Percentiles rank a stretch among this genome's conserved stretches.
These are phyloP conservation scores for Persicaria maculosa DNA, from an alignment of 148 eudicot species.

Conservation along the genomic window DNA sequence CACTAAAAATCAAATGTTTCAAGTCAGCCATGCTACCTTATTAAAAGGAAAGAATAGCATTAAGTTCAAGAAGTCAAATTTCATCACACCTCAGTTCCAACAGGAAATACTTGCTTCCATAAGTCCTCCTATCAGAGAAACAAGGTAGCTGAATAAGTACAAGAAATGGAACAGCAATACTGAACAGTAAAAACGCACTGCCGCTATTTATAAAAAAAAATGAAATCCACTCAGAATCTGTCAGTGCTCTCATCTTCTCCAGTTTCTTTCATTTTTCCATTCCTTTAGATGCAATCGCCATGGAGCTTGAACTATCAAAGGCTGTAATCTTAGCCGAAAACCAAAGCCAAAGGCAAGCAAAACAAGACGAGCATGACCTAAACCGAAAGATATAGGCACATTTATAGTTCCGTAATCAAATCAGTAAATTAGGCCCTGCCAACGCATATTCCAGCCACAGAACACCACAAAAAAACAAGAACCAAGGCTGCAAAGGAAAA, in stretches of 20 bases:
- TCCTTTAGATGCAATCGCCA: not conserved
- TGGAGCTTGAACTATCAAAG: not conserved
- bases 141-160: not conserved
- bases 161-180: not conserved
- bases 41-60: not conserved
- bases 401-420: not conserved
- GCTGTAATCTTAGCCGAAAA: not conserved
- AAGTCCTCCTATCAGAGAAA: conserved; percentile 73
- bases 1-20: conserved; percentile 41
- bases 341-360: not conserved
- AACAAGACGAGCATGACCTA: not conserved
- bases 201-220: not conserved
- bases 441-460: not conserved
- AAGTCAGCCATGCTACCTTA: not conserved
- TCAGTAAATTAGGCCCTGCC: not conserved
- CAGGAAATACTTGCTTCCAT: conserved; percentile 95
- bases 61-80: not conserved
- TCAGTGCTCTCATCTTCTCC: not conserved
- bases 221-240: not conserved
- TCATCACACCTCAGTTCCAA: conserved; percentile 88
- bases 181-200: not conserved
- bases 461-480: not conserved
- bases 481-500: not conserved
- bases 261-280: not conserved
- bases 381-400: not conserved